Base-by-base conservation (phyloP, 768 basidiomycete genomes). In the Mycena galericulata region DNA sequence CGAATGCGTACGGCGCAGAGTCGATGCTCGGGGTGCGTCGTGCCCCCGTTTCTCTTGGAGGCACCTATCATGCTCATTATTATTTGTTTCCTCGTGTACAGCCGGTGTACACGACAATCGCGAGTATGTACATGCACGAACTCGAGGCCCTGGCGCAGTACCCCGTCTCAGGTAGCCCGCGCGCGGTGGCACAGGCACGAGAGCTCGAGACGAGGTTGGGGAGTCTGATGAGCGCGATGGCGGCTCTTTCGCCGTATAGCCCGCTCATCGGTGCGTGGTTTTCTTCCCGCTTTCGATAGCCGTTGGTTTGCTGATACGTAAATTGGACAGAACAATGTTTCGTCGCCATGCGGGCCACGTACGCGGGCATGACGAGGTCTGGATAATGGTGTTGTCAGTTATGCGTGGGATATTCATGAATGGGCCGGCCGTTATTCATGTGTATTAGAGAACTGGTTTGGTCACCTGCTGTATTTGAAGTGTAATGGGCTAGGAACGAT, bases 221-320 rank as follows among this genome's bases (percentile, higher is more conserved):
- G 1, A 50, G n/a, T 11, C 11, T 66, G 27, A 65, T 70, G 69
- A 24, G 64, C 22, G 26, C 54, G 3, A 57, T 70, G 69, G 60
- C 59, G 29, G 61, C 63, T 38, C 41, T 70, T 3, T 59, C 69
- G 29, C 46, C 53, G 24, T 65, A 65, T 45, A 66, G 69, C 30
- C 69, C 69, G 2, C 45, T 70, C 12, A 41, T 70, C 14, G 63
- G 69, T 70, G 40, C 14, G 64, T 20, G 8, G 11, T 7, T 27
- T 15, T 34, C 4, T 32, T 22, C 7, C 26, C 20, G 12, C 15
- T 22, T 20, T 12, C 9, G 20, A 15, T 40, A 36, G 14, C 14
- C 34, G 8, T 6, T 6, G 51, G 29, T 40, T 4, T 32, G 45
- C 27, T 53, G 18, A 53, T 27, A 14, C 17, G 46, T 15, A 1